Percentiles rank a stretch among this genome's conserved stretches.
Evolutionary conservation across 2,329 filamentous ascomycete species (phyloP).

Genomic region (Xylaria sp.): DNA sequence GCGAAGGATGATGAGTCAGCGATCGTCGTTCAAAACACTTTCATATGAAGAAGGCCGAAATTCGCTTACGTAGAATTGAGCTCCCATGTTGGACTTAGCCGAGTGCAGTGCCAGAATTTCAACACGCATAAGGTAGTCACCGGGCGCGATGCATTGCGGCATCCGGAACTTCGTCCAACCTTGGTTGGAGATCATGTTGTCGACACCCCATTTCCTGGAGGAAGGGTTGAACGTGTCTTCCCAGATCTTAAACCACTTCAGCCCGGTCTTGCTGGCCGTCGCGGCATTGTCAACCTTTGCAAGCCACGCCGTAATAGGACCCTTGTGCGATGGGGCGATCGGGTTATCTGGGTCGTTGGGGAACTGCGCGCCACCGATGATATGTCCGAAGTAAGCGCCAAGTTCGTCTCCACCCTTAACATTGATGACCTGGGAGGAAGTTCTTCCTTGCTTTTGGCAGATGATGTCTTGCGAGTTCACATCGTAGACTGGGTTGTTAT

Average conservation of each 20-base stretch:
- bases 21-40: not conserved
- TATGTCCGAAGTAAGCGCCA: slow-evolving; percentile 58
- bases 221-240: slow-evolving; percentile 53
- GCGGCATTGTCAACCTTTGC: slow-evolving; percentile 59
- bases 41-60: not conserved
- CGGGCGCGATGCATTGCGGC: slow-evolving; percentile 56
- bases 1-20: slow-evolving; percentile 12
- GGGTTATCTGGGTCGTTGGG: slow-evolving; percentile 57
- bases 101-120: slow-evolving; percentile 61
- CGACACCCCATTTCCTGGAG: slow-evolving; percentile 55
- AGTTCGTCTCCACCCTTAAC: slow-evolving; percentile 58
- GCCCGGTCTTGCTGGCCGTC: slow-evolving; percentile 47
- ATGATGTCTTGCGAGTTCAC: slow-evolving; percentile 55
- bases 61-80: slow-evolving; percentile 48
- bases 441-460: slow-evolving; percentile 53
- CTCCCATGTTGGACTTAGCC: slow-evolving; percentile 46
- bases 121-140: slow-evolving; percentile 60
- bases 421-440: slow-evolving; percentile 51
- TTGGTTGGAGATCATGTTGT: slow-evolving; percentile 49
- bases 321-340: slow-evolving; percentile 60
- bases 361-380: slow-evolving; percentile 59
- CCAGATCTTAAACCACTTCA: slow-evolving; percentile 62
- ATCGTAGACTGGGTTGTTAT: slow-evolving; percentile 60
- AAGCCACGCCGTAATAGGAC: slow-evolving; percentile 59
- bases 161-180: slow-evolving; percentile 56